These are phyloP conservation scores for Exutisphaerella laricina DNA, from an alignment of 2,329 filamentous ascomycete species.

Conservation along the genomic window DNA sequence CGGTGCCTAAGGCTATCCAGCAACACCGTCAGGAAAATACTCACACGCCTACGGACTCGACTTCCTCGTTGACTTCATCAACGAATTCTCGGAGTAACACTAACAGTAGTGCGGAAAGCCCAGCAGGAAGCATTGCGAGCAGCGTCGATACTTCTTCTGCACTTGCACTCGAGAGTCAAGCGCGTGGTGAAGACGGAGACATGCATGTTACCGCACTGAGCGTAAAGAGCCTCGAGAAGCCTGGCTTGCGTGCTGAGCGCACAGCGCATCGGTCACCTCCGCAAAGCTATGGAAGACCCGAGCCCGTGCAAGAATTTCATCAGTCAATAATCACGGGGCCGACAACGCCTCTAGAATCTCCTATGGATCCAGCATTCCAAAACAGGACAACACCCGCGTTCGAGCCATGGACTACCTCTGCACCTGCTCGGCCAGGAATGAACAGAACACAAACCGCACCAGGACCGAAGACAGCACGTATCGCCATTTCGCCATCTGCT, in stretches of 20 bases:
- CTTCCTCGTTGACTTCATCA: conserved; percentile 28
- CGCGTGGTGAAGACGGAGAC: conserved; percentile 23
- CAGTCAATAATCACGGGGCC: conserved; percentile 6
- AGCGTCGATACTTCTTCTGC: conserved; percentile 29
- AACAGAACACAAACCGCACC: conserved; percentile 5
- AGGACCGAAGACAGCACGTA: neutral
- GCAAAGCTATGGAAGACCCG: conserved; percentile 16
- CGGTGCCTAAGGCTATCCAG: conserved; percentile 29
- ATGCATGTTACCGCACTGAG: conserved; percentile 24
- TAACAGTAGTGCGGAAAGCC: conserved; percentile 29
- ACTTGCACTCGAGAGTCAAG: conserved; percentile 10
- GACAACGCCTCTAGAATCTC: conserved; percentile 27
- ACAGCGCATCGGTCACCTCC: conserved; percentile 21
- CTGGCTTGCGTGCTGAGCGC: conserved; percentile 25
- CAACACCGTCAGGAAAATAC: conserved; percentile 23
- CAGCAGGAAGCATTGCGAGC: conserved; percentile 29
- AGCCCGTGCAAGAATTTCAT: conserved; percentile 8
- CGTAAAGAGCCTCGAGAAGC: conserved; percentile 22
- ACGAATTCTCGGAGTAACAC: conserved; percentile 21
- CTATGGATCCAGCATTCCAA: conserved; percentile 29
- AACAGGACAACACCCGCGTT: conserved; percentile 4
- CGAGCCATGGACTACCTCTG: conserved; percentile 16
- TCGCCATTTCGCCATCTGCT: neutral
- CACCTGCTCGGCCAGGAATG: conserved; percentile 3
- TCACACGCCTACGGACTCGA: conserved; percentile 30